These are phyloP conservation scores for Marasmius oreades DNA, from an alignment of 1,284 basidiomycete genomes.

Conservation along the genomic window DNA sequence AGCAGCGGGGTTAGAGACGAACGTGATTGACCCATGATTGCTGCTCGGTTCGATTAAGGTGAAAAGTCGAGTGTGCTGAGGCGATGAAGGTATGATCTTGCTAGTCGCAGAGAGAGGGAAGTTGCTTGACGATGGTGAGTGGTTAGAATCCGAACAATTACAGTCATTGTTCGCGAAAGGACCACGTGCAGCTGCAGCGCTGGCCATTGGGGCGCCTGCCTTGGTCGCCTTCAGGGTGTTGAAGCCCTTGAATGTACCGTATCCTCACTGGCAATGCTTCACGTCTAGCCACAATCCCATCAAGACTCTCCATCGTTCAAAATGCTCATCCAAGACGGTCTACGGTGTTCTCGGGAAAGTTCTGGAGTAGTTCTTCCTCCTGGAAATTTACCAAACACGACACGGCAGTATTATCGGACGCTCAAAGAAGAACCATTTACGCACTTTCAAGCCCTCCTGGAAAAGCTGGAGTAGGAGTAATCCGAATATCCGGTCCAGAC, in stretches of 20 bases:
- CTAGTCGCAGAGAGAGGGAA: not conserved
- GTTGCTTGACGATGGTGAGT: not conserved
- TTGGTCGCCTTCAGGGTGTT: too few relatives aligned
- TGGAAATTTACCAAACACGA: not conserved
- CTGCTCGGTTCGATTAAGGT: not conserved
- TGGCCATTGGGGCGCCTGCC: too few relatives aligned
- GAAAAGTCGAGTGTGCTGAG: not conserved
- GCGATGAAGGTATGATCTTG: not conserved
- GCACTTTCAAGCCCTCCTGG: constrained; percentile 83
- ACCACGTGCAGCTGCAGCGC: too few relatives aligned
- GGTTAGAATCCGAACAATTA: too few relatives aligned
- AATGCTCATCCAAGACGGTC: not conserved
- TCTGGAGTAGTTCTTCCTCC: not conserved
- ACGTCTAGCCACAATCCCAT: not conserved
- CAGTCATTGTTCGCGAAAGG: too few relatives aligned
- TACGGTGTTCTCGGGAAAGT: not conserved
- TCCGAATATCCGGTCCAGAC: constrained; percentile 79
- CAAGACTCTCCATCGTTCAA: not conserved
- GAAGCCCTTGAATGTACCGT: not conserved
- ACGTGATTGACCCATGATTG: constrained; percentile 63
- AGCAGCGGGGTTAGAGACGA: constrained; percentile 27
- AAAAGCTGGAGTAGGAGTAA: constrained; percentile 77
- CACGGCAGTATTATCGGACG: constrained; percentile 41
- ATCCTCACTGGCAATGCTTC: not conserved
- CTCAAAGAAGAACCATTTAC: constrained; percentile 75